A percentile compares a stretch with the other conserved stretches of the same genome.
phyloP scores from a whole-genome alignment of 1,284 basidiomycete species.

The Xerocomus minutiporus region DNA sequence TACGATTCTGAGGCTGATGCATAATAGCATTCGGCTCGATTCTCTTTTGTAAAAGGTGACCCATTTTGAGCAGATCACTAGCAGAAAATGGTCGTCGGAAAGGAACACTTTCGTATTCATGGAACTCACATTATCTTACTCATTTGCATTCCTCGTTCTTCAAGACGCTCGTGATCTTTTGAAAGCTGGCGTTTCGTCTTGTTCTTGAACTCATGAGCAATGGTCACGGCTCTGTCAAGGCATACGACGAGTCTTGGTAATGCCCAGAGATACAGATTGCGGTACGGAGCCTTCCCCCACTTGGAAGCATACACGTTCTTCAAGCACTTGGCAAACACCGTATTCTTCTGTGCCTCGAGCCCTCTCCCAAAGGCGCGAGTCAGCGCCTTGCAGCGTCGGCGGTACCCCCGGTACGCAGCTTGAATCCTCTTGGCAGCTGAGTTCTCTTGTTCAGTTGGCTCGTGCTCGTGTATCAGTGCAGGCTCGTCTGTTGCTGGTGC shows the following conservation, averaged over 20 bases:
- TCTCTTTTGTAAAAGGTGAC: slow-evolving; percentile 21
- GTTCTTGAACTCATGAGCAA: slow-evolving; percentile 32
- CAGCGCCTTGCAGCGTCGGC: slow-evolving; percentile 16
- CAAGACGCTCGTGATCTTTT: slow-evolving; percentile 22
- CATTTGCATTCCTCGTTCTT: too few species aligned
- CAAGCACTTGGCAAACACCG: slow-evolving; percentile 34
- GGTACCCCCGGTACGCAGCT: slow-evolving; percentile 23
- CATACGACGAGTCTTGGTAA: slow-evolving; percentile 46
- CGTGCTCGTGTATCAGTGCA: slow-evolving; percentile 12
- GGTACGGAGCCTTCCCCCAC: slow-evolving; percentile 38
- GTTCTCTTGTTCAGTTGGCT: slow-evolving; percentile 19
- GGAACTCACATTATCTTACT: too few species aligned
- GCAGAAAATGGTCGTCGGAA: background rate
- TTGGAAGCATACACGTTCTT: slow-evolving; percentile 29
- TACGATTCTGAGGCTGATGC: slow-evolving; percentile 15
- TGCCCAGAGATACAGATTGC: slow-evolving; percentile 44
- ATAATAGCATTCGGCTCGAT: slow-evolving; percentile 29
- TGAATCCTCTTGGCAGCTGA: slow-evolving; percentile 20
- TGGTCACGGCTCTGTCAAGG: slow-evolving; percentile 32
- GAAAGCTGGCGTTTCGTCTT: slow-evolving; percentile 33
- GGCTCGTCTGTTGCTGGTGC: slow-evolving; percentile 16
- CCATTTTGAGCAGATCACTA: slow-evolving; percentile 24
- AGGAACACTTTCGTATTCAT: background rate
- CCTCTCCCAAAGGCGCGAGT: slow-evolving; percentile 28
- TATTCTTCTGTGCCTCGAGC: slow-evolving; percentile 22